Evolutionary conservation across 2,329 filamentous ascomycete genomes (phyloP).

Genomic region (Phyllosticta capitalensis): DNA sequence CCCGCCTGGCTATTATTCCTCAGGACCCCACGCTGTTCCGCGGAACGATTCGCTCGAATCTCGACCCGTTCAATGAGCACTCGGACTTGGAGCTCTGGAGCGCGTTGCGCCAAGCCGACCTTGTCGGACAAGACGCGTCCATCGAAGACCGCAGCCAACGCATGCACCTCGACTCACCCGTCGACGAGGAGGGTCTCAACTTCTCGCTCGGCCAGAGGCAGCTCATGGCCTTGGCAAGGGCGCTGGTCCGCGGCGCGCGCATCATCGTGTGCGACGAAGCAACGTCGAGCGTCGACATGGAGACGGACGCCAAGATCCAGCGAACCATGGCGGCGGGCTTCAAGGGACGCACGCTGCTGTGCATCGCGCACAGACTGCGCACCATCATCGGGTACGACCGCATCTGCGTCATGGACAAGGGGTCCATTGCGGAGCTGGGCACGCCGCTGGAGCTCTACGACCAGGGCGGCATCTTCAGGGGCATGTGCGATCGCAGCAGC

Average conservation of each 20-base stretch:
- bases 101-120: conserved; percentile 65
- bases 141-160: conserved; percentile 43
- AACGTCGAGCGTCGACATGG: conserved; percentile 86
- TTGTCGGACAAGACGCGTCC: conserved; percentile 47
- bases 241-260: conserved; percentile 74
- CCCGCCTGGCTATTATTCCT: conserved; percentile 70
- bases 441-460: conserved; percentile 60
- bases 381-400: conserved; percentile 93
- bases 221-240: conserved; percentile 86
- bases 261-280: conserved; percentile 98
- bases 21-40: conserved; percentile 78
- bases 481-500: conserved; percentile 83
- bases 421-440: conserved; percentile 78
- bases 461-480: conserved; percentile 66
- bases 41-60: conserved; percentile 68
- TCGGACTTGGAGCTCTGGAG: conserved; percentile 69
- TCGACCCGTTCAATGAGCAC: conserved; percentile 74
- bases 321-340: conserved; percentile 78
- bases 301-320: conserved; percentile 94
- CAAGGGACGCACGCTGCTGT: conserved; percentile 75
- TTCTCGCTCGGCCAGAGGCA: conserved; percentile 93
- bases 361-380: conserved; percentile 83
- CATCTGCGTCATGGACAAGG: conserved; percentile 93
- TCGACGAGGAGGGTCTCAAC: conserved; percentile 92
- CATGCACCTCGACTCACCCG: conserved; percentile 72